phyloP scores from a whole-genome alignment of 805 yeast genomes.

The Ogataea haglerorum region DNA sequence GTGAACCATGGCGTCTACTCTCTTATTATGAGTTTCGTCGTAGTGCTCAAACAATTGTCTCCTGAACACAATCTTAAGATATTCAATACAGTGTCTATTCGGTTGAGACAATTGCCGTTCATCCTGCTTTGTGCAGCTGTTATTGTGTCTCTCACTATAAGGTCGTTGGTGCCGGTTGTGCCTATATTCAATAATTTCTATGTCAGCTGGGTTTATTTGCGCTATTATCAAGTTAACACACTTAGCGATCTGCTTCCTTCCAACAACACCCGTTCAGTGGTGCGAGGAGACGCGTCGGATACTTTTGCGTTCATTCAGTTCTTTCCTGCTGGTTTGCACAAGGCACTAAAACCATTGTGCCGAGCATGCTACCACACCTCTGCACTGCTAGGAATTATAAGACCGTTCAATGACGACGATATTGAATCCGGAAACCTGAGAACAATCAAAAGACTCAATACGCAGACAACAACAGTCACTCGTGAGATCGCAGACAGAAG shows the following conservation, averaged over 20 bases:
- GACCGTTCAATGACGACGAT: slow-evolving; percentile 64
- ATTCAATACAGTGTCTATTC: slow-evolving; percentile 37
- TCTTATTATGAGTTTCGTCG: slow-evolving; percentile 50
- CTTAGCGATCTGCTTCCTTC: slow-evolving; percentile 28
- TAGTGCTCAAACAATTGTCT: slow-evolving; percentile 54
- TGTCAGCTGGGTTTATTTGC: slow-evolving; percentile 68
- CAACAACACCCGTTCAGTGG: slow-evolving; percentile 26
- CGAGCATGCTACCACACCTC: slow-evolving; percentile 38
- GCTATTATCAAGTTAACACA: slow-evolving; percentile 64
- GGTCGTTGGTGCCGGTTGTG: slow-evolving; percentile 46
- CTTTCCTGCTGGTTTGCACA: slow-evolving; percentile 66
- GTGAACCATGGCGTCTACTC: slow-evolving; percentile 49
- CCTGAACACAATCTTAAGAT: slow-evolving; percentile 55
- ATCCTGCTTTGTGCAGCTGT: slow-evolving; percentile 32
- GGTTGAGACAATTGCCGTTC: slow-evolving; percentile 66
- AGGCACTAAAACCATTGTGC: slow-evolving; percentile 50
- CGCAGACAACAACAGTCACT: slow-evolving; percentile 19
- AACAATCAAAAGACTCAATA: slow-evolving; percentile 57
- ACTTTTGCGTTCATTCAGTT: slow-evolving; percentile 80
- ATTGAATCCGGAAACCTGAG: slow-evolving; percentile 72
- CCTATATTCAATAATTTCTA: slow-evolving; percentile 61
- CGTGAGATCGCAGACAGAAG: slow-evolving; percentile 67
- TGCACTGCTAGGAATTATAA: slow-evolving; percentile 44
- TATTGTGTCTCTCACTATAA: slow-evolving; percentile 25
- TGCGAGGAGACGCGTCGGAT: slow-evolving; percentile 85